phyloP scores from a whole-genome alignment of 2,329 filamentous ascomycete genomes.

The Chaetomiaceae sp. region DNA sequence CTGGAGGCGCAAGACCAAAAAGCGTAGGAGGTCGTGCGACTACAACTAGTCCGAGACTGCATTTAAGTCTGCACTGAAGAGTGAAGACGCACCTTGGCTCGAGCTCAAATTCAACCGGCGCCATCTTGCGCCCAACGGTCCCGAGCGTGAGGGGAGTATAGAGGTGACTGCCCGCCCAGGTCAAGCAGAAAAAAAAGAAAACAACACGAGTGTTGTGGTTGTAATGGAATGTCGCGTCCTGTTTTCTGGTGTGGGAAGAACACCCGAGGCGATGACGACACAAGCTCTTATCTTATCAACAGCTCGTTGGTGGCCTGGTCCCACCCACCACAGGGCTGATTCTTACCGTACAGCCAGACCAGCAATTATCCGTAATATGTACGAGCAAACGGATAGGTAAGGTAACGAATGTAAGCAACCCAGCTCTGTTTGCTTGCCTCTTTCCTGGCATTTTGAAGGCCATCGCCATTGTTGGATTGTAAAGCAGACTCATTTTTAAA shows the following conservation, averaged over 20 bases:
- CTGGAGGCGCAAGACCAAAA: too few relatives aligned
- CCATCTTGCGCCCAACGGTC: constrained; percentile 1
- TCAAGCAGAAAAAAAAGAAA: background rate
- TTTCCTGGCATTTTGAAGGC: too few relatives aligned
- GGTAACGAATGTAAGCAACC: too few relatives aligned
- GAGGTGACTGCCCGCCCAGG: too few relatives aligned
- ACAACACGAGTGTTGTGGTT: background rate
- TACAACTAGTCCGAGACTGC: background rate
- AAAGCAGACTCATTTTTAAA: too few relatives aligned
- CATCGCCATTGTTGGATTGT: too few relatives aligned
- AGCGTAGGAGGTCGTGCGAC: too few relatives aligned
- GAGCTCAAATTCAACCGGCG: constrained; percentile 9
- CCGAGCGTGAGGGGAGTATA: too few relatives aligned
- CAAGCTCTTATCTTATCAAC: constrained; percentile 1
- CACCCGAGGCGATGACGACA: background rate
- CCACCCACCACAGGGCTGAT: background rate
- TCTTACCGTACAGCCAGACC: background rate
- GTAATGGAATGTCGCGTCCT: background rate
- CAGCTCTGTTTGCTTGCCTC: too few relatives aligned
- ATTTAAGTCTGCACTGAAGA: background rate
- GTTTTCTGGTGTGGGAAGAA: background rate
- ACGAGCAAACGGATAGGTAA: too few relatives aligned
- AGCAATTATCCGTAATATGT: too few relatives aligned
- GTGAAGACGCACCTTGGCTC: constrained; percentile 1
- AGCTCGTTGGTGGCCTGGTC: background rate